phyloP scores from a whole-genome alignment of 257 asterid species.

The Jasminum sambac region DNA sequence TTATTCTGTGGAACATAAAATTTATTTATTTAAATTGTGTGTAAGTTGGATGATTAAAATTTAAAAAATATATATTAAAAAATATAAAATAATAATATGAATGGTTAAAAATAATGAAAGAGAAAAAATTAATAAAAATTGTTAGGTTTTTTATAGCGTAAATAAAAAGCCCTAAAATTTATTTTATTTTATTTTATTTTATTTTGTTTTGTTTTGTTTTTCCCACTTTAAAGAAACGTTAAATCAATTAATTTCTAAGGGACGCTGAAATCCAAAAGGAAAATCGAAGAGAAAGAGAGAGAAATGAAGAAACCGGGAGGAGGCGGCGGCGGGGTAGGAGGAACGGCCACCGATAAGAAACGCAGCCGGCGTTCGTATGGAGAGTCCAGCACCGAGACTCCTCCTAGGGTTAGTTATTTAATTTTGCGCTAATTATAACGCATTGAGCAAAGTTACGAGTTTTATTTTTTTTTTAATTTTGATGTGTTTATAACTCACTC shows the following conservation, averaged over 20 bases:
- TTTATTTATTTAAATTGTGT: no score
- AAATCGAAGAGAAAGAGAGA: slow-evolving; percentile 20
- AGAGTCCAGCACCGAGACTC: slow-evolving; percentile 50
- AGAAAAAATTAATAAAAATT: no score
- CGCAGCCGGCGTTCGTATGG: slow-evolving; percentile 60
- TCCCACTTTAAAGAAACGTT: background rate
- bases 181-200: no score
- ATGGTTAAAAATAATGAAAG: no score
- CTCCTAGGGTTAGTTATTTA: slow-evolving; percentile 59
- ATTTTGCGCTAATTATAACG: background rate
- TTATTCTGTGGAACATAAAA: no score
- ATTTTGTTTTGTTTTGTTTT: background rate
- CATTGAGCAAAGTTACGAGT: background rate
- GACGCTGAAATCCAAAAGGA: slow-evolving; percentile 12
- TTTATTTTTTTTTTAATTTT: slow-evolving; percentile 17
- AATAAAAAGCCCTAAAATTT: no score
- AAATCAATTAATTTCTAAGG: background rate
- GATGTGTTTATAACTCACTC: background rate
- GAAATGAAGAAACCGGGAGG: slow-evolving; percentile 75
- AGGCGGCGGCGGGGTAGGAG: slow-evolving; percentile 34
- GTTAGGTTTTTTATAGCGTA: no score
- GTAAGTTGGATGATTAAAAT: no score
- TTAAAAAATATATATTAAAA: no score
- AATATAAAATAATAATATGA: no score
- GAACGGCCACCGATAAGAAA: slow-evolving; percentile 70